Evolutionary conservation across 2,329 filamentous ascomycete genomes (phyloP).

Genomic region (Aspergillus spinulosporus): DNA sequence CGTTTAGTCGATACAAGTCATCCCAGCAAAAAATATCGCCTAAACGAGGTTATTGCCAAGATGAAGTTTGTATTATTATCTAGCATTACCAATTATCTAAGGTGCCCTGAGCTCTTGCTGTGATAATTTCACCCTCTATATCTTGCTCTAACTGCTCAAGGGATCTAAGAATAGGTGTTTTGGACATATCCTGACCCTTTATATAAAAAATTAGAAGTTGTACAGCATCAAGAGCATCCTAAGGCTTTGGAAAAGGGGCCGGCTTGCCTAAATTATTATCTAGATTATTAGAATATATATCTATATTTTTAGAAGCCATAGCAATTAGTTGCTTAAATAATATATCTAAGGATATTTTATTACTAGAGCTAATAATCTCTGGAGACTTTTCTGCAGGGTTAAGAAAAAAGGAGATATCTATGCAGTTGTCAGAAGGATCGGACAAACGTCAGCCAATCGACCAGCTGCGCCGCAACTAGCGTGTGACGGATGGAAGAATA

Average conservation of each 20-base stretch:
- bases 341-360: background rate
- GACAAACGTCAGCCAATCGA: too few species aligned
- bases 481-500: too few species aligned
- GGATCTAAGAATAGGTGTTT: background rate
- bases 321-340: background rate
- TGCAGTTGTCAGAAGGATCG: background rate
- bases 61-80: too few species aligned
- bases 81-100: too few species aligned
- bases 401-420: background rate
- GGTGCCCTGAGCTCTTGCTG: background rate
- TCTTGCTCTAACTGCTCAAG: background rate
- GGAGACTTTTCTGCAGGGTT: background rate
- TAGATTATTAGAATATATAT: background rate
- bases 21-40: too few species aligned
- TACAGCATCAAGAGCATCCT: background rate
- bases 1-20: too few species aligned
- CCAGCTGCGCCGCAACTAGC: too few species aligned
- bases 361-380: background rate
- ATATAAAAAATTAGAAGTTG: background rate
- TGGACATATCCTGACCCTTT: background rate
- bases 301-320: background rate
- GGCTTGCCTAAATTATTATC: background rate
- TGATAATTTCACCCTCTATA: background rate
- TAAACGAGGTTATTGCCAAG: too few species aligned
- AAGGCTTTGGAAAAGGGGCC: background rate